Percentiles rank a stretch among this genome's conserved stretches.
Conservation (phyloP, 331 rosid genomes). For the Quercus tomentella region DNA sequence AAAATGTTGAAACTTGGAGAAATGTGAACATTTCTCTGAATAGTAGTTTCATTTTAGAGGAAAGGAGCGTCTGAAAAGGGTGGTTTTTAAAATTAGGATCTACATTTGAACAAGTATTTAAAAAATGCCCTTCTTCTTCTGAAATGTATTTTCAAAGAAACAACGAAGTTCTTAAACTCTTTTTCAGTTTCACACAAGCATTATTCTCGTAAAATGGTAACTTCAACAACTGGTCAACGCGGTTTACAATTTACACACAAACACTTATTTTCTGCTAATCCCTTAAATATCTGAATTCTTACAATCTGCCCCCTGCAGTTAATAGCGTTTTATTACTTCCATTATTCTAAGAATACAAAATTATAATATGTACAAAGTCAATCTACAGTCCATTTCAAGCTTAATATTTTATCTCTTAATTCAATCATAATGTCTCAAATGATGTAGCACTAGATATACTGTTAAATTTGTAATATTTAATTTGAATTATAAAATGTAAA, state of each 20-base stretch:
- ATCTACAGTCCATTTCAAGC: too few species aligned
- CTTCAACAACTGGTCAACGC: slow-evolving; percentile 6
- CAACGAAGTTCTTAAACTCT: not conserved
- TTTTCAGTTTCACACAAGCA: slow-evolving; percentile 18
- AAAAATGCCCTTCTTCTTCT: not conserved
- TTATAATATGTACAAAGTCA: not conserved
- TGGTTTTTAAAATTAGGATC: not conserved
- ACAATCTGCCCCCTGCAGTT: not conserved
- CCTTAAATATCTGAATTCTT: not conserved
- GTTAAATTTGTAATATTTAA: too few species aligned
- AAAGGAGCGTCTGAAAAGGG: slow-evolving; percentile 23
- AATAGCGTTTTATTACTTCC: too few species aligned
- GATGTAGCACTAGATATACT: too few species aligned
- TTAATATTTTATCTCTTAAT: too few species aligned
- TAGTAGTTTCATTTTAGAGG: not conserved
- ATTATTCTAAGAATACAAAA: not conserved
- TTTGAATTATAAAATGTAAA: too few species aligned
- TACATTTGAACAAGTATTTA: not conserved
- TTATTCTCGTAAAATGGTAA: slow-evolving; percentile 8
- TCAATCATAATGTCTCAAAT: too few species aligned
- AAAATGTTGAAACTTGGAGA: not conserved
- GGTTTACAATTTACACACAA: not conserved
- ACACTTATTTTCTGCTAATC: not conserved
- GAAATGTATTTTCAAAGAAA: not conserved
- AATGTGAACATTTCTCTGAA: not conserved